These are phyloP conservation scores for Suillus placidus DNA, from an alignment of 768 basidiomycete genomes.

Conservation along the genomic window DNA sequence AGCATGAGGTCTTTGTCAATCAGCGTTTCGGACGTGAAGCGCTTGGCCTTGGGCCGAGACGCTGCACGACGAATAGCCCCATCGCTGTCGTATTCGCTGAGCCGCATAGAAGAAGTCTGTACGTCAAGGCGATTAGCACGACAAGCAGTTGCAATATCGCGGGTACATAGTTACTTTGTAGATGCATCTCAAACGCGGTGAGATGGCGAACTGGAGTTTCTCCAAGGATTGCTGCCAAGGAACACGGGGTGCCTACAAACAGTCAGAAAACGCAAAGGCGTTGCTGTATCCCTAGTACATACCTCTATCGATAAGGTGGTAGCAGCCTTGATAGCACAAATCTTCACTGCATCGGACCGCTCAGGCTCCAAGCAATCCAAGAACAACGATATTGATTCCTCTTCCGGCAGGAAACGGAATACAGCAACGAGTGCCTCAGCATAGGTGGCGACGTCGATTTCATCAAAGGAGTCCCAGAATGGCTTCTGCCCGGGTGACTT, in stretches of 20 bases:
- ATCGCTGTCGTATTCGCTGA: constrained; percentile 62
- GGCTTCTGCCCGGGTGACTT: constrained; percentile 48
- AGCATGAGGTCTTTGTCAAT: constrained; percentile 71
- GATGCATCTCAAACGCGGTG: constrained; percentile 53
- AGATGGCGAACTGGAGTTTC: constrained; percentile 48
- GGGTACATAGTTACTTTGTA: constrained; percentile 49
- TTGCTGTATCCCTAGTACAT: constrained; percentile 16
- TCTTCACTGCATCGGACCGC: constrained; percentile 80
- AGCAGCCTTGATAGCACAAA: constrained; percentile 73
- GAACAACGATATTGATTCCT: constrained; percentile 65
- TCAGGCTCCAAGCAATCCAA: constrained; percentile 70
- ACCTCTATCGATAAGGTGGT: constrained; percentile 72
- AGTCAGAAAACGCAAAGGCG: constrained; percentile 9
- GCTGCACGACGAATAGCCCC: constrained; percentile 57
- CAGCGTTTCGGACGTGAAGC: constrained; percentile 58
- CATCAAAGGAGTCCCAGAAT: constrained; percentile 73
- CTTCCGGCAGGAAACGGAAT: constrained; percentile 68
- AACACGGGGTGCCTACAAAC: constrained; percentile 49
- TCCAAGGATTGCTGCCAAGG: constrained; percentile 58
- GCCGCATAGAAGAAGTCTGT: constrained; percentile 53
- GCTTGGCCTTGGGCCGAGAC: constrained; percentile 62
- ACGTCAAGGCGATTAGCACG: constrained; percentile 3
- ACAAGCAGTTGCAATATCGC: neutral
- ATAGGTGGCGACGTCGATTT: constrained; percentile 75
- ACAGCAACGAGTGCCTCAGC: constrained; percentile 74